Percentiles rank a stretch among this genome's conserved stretches.
phyloP scores from a whole-genome alignment of 768 basidiomycete species.

The Phaeolepiota aurea region DNA sequence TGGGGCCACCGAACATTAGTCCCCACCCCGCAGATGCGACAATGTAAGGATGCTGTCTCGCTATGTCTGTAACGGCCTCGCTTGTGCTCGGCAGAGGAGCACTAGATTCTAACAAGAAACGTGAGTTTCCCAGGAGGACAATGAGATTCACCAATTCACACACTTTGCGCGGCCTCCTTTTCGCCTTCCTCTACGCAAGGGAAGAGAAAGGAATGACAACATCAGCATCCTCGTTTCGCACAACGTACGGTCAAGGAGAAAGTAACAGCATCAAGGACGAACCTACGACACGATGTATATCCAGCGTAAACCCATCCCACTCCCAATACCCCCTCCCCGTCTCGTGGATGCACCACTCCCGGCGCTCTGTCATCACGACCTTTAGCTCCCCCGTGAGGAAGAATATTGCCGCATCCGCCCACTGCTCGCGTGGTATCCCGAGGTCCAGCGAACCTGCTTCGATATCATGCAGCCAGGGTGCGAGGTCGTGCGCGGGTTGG shows the following conservation, averaged over 20 bases:
- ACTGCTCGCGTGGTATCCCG: background rate
- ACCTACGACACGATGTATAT: background rate
- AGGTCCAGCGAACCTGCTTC: background rate
- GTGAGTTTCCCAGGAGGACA: too few relatives aligned
- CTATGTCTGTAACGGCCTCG: background rate
- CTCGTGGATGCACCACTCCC: background rate
- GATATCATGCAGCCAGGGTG: background rate
- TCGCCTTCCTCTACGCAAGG: background rate
- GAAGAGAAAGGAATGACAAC: background rate
- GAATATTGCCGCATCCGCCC: background rate
- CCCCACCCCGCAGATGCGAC: background rate
- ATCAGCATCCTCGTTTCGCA: too few relatives aligned
- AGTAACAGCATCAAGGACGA: background rate
- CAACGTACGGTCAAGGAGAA: too few relatives aligned
- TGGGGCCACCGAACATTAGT: slow-evolving; percentile 17
- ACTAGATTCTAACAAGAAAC: background rate
- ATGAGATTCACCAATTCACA: too few relatives aligned
- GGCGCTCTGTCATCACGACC: background rate
- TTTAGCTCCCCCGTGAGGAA: background rate
- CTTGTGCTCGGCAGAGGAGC: background rate
- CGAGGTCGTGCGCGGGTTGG: background rate
- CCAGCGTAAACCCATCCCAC: background rate
- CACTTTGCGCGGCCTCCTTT: background rate
- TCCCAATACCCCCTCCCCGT: background rate
- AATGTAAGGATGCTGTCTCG: background rate